phyloP scores from a whole-genome alignment of 2,329 filamentous ascomycete species.

The Colletotrichum paranaense region DNA sequence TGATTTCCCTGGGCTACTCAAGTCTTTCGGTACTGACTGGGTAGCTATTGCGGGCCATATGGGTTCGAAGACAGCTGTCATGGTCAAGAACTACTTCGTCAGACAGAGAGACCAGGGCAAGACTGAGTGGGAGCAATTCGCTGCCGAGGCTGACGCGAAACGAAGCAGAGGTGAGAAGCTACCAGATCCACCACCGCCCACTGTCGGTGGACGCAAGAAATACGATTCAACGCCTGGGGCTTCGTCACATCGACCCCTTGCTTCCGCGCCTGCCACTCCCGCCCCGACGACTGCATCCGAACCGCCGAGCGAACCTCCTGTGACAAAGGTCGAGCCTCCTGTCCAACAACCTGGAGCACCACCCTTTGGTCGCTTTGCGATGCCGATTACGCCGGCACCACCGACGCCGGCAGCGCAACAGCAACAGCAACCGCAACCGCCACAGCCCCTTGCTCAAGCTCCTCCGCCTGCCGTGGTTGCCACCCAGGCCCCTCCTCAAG shows the following conservation, averaged over 20 bases:
- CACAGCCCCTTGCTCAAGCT: slow-evolving; percentile 36
- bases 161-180: slow-evolving; percentile 66
- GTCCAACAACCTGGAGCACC: slow-evolving; percentile 48
- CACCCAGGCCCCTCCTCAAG: slow-evolving; percentile 28
- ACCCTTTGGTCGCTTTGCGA: slow-evolving; percentile 55
- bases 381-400: slow-evolving; percentile 59
- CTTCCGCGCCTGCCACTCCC: slow-evolving; percentile 49
- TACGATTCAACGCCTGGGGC: slow-evolving; percentile 57
- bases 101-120: slow-evolving; percentile 71
- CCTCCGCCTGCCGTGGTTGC: slow-evolving; percentile 28
- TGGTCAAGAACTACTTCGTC: slow-evolving; percentile 80
- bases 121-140: slow-evolving; percentile 69
- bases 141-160: slow-evolving; percentile 70
- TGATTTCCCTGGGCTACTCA: slow-evolving; percentile 79
- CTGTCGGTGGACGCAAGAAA: slow-evolving; percentile 61
- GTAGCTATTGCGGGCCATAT: slow-evolving; percentile 79
- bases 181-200: slow-evolving; percentile 69
- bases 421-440: slow-evolving; percentile 36
- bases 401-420: slow-evolving; percentile 42
- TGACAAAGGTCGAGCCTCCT: slow-evolving; percentile 57
- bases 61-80: slow-evolving; percentile 87
- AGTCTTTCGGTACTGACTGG: slow-evolving; percentile 85
- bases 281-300: slow-evolving; percentile 46
- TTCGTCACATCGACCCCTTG: slow-evolving; percentile 53
- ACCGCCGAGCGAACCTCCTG: slow-evolving; percentile 55